Conservation (phyloP, 306 rosid species). For the Canavalia ensiformis region DNA sequence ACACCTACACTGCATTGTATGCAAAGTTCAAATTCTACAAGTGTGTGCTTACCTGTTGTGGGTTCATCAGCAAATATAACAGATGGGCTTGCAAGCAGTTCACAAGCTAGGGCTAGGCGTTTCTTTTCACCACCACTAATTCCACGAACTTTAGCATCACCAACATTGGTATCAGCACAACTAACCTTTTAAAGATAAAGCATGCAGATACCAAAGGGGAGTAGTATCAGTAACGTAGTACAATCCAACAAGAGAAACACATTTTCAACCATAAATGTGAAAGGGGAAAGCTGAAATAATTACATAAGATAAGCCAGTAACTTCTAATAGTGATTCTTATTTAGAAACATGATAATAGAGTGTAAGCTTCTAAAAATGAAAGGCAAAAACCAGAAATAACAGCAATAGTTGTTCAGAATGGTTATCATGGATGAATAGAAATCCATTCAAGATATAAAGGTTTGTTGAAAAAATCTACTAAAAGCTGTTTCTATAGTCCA, state of each 20-base stretch:
- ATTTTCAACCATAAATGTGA: slow-evolving; percentile 38
- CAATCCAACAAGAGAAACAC: slow-evolving; percentile 19
- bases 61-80: slow-evolving; percentile 97
- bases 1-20: neutral
- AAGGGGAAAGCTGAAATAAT: slow-evolving; percentile 40
- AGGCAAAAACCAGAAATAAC: neutral
- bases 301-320: slow-evolving; percentile 28
- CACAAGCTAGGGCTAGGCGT: slow-evolving; percentile 90
- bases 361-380: neutral
- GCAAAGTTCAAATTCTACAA: slow-evolving; percentile 24
- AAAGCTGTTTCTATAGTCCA: slow-evolving; percentile 20
- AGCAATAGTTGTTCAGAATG: neutral
- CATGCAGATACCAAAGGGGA: slow-evolving; percentile 34
- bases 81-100: slow-evolving; percentile 94
- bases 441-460: neutral
- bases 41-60: slow-evolving; percentile 73
- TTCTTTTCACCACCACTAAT: slow-evolving; percentile 97
- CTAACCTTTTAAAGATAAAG: slow-evolving; percentile 70
- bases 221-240: slow-evolving; percentile 42
- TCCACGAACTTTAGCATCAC: slow-evolving; percentile 91
- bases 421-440: slow-evolving; percentile 5
- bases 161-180: slow-evolving; percentile 89
- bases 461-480: neutral
- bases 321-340: slow-evolving; percentile 23
- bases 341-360: slow-evolving; percentile 18